These are phyloP conservation scores for Niveomyces coronatus DNA, from an alignment of 2,329 filamentous ascomycete genomes.

Conservation along the genomic window DNA sequence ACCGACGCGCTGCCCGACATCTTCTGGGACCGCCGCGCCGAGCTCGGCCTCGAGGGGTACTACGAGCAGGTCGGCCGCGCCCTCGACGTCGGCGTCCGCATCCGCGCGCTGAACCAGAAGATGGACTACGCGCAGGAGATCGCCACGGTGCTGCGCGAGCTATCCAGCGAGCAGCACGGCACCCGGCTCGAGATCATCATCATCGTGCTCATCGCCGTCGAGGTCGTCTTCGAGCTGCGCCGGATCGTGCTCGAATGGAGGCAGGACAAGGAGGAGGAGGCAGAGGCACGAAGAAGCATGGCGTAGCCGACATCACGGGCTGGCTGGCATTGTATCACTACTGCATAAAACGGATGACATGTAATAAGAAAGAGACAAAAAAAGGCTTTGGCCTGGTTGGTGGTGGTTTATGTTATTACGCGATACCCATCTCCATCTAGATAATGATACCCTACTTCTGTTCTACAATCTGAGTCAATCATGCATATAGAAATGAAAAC, in stretches of 20 bases:
- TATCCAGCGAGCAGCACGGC: conserved; percentile 82
- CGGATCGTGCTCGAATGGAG: conserved; percentile 56
- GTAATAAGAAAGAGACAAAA: not conserved
- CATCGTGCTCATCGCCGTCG: conserved; percentile 83
- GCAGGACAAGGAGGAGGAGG: conserved; percentile 23
- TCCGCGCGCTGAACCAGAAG: conserved; percentile 87
- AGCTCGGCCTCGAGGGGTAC: conserved; percentile 84
- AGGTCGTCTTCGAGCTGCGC: conserved; percentile 79
- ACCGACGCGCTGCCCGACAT: conserved; percentile 92
- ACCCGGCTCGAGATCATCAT: conserved; percentile 90
- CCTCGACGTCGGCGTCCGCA: conserved; percentile 82
- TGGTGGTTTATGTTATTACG: not conserved
- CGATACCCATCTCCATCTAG: no score
- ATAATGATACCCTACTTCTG: conserved; percentile 10
- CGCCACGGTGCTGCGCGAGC: conserved; percentile 75
- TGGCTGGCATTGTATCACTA: no score
- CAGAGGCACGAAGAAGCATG: no score
- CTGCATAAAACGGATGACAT: not conserved
- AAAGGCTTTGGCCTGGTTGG: not conserved
- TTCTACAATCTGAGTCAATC: conserved; percentile 1
- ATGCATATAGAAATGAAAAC: no score
- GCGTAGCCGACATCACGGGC: no score
- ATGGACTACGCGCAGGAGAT: conserved; percentile 98
- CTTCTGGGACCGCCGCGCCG: conserved; percentile 88
- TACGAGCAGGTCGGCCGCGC: conserved; percentile 89